These are phyloP conservation scores for Cinnamomum micranthum DNA, from an alignment of 164 flowering plant species.

Conservation along the genomic window DNA sequence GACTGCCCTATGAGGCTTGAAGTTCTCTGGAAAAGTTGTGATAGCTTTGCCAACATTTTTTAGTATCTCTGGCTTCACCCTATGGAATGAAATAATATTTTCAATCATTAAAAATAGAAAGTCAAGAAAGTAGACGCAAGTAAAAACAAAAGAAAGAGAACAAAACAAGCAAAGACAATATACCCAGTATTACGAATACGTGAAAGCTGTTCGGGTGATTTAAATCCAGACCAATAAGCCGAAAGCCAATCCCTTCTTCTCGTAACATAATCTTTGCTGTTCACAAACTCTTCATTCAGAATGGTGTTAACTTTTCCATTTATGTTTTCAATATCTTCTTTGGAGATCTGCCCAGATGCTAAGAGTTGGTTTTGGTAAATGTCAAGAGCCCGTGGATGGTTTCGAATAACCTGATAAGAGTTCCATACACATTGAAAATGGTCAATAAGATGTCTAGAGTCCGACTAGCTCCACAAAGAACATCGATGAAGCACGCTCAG, in stretches of 20 bases:
- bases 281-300: slow-evolving; percentile 79
- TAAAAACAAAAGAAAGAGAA: background rate
- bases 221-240: slow-evolving; percentile 91
- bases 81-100: slow-evolving; percentile 21
- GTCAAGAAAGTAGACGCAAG: background rate
- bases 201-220: slow-evolving; percentile 95
- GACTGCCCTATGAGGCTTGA: slow-evolving; percentile 93
- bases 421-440: slow-evolving; percentile 15
- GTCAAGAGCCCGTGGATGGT: slow-evolving; percentile 80
- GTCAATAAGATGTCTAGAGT: background rate
- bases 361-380: slow-evolving; percentile 77
- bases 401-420: slow-evolving; percentile 70
- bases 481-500: background rate
- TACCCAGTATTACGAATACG: slow-evolving; percentile 96
- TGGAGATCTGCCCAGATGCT: slow-evolving; percentile 64
- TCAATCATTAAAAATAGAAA: background rate
- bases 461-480: background rate
- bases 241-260: slow-evolving; percentile 87
- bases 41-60: slow-evolving; percentile 95
- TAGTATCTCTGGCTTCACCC: slow-evolving; percentile 93
- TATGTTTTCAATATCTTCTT: slow-evolving; percentile 68
- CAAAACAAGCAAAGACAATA: background rate
- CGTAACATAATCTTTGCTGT: slow-evolving; percentile 88
- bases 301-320: slow-evolving; percentile 65
- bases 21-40: slow-evolving; percentile 71